Base-by-base conservation (phyloP, 257 asterid species). In the Voacanga thouarsii region DNA sequence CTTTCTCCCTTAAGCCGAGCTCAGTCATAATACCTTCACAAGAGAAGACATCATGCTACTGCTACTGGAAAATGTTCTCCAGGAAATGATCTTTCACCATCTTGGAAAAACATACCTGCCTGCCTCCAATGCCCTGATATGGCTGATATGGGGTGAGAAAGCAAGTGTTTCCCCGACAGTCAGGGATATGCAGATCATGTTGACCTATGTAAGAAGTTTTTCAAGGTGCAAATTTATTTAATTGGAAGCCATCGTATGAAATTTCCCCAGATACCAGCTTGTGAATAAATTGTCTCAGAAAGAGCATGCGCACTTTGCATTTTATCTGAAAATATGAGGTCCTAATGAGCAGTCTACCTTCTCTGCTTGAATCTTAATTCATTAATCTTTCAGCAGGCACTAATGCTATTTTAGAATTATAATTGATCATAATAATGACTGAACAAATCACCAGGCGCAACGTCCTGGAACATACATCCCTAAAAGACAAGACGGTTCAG, bases 191-290 rank as follows among this genome's bases (percentile, higher is more conserved):
- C 53, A 87, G 84, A 75, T 89, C 94, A 63, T 88, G 64, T 86
- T 91, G 96, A 80, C 93, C 88, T 45, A 89, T 85, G 74, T 89
- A 91, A n/a, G 94, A 84, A 4, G 94, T 88, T 80, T 91, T 91
- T 81, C 89, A 92, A 1, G 92, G 88, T 75, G 86, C 92, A 82
- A 89, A 88, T 74, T 91, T 94, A 53, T 80, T 80, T 47, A 91
- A 86, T 75, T 82, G 84, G 82, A 87, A 89, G n/a, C 94, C 92
- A 7, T 91, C 89, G 85, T 87, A 89, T 6, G 87, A 71, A 76
- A 91, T 87, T 63, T 87, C 94, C 60, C 94, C 96, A 39, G 83
- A 72, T 53, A 88, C 91, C 96, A 90, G 81, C 71, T 41, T 77
- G 50, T 65, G 45, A 78, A 71, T 10, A 23, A 26, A 51, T n/a